Evolutionary conservation across 2,329 filamentous ascomycete species (phyloP).

Genomic region (Verticillium isaacii): DNA sequence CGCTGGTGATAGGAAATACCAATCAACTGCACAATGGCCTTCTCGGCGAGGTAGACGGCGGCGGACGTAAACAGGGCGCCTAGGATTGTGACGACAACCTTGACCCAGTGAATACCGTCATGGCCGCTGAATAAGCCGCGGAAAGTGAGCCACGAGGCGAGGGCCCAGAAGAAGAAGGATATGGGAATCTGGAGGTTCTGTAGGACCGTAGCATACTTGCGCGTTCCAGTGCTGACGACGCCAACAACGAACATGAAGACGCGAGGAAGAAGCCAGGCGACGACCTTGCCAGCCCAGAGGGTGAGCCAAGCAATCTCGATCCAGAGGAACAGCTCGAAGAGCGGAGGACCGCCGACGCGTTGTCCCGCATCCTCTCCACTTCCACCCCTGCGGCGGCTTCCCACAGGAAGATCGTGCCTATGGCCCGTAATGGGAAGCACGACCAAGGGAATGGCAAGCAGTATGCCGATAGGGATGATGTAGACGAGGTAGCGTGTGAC

Average conservation of each 20-base stretch:
- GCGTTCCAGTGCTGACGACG: slow-evolving; percentile 63
- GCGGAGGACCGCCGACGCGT: slow-evolving; percentile 32
- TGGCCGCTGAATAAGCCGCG: slow-evolving; percentile 42
- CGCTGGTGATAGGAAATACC: slow-evolving; percentile 82
- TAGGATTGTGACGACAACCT: slow-evolving; percentile 59
- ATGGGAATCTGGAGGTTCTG: slow-evolving; percentile 60
- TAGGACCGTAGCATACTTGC: slow-evolving; percentile 65
- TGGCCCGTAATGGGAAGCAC: slow-evolving; percentile 43
- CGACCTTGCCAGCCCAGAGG: slow-evolving; percentile 63
- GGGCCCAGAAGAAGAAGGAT: slow-evolving; percentile 64
- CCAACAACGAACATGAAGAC: slow-evolving; percentile 66
- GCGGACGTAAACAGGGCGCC: slow-evolving; percentile 64
- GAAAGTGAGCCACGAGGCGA: slow-evolving; percentile 59
- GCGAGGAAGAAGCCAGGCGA: slow-evolving; percentile 54
- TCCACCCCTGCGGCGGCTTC: background rate
- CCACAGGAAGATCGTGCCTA: slow-evolving; percentile 5
- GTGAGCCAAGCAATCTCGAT: slow-evolving; percentile 64
- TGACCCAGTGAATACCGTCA: slow-evolving; percentile 44
- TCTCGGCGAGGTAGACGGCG: slow-evolving; percentile 70
- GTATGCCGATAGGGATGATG: slow-evolving; percentile 56
- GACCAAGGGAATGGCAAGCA: slow-evolving; percentile 59
- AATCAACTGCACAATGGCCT: slow-evolving; percentile 75
- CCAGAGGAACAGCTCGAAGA: slow-evolving; percentile 64
- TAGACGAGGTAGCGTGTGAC: slow-evolving; percentile 65
- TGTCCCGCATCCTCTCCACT: no score